phyloP scores from a whole-genome alignment of 495 filamentous ascomycete species.

The Choiromyces venosus region DNA sequence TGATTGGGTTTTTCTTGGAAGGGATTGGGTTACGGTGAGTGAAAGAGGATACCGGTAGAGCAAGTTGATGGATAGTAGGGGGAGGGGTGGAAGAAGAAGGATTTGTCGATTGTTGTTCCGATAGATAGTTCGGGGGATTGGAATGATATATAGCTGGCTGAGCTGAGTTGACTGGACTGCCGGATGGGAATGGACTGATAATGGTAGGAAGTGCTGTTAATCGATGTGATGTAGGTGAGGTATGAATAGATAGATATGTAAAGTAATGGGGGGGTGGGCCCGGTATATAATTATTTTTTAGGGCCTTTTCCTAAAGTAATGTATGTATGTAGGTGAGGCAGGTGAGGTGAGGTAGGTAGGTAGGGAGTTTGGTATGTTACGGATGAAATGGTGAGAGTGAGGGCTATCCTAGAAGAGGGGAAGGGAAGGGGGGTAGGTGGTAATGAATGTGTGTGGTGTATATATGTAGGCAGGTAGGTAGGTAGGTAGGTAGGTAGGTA shows the following conservation, averaged over 20 bases:
- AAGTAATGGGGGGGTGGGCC: not conserved
- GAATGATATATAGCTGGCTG: not conserved
- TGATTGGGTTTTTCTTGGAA: not conserved
- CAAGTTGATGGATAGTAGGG: not conserved
- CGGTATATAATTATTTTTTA: constrained; percentile 3
- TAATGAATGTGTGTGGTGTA: not conserved
- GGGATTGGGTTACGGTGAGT: not conserved
- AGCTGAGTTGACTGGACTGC: not conserved
- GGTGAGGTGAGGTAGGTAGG: not conserved
- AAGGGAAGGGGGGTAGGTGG: not conserved
- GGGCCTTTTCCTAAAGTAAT: not conserved
- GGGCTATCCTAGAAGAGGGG: not conserved
- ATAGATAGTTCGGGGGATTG: not conserved
- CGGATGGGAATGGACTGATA: not conserved
- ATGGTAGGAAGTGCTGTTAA: not conserved
- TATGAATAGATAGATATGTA: not conserved
- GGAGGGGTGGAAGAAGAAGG: not conserved
- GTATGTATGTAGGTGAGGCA: not conserved
- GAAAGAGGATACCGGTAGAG: not conserved
- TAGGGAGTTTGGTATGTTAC: not conserved
- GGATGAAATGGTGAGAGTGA: not conserved
- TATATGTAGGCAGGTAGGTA: no score
- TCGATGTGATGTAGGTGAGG: not conserved
- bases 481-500: no score
- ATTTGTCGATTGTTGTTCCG: not conserved